A percentile compares a stretch with the other conserved stretches of the same genome.
Conservation (phyloP, 2,329 filamentous ascomycete genomes). For the Diaporthe citrichinensis region DNA sequence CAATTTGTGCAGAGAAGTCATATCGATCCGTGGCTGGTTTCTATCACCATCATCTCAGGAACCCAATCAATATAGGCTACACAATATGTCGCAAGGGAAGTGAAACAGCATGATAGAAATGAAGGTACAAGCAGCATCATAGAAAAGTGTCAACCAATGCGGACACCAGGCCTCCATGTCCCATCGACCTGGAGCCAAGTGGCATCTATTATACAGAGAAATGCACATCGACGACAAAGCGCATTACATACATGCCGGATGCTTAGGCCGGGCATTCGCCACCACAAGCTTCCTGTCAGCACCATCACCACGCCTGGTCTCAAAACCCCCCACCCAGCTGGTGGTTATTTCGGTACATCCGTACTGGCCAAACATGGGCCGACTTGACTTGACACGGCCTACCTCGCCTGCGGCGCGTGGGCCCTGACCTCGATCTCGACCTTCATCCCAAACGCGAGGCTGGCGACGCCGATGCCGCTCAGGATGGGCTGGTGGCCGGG, state of each 20-base stretch:
- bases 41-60: too few species aligned
- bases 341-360: background rate
- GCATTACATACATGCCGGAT: background rate
- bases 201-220: background rate
- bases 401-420: background rate
- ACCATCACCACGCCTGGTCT: background rate
- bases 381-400: background rate
- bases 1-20: background rate
- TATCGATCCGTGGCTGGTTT: background rate
- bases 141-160: background rate
- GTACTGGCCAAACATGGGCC: too few species aligned
- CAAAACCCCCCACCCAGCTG: background rate
- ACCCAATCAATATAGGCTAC: too few species aligned
- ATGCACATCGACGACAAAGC: background rate
- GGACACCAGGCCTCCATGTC: background rate
- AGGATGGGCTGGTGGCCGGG: background rate
- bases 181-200: background rate
- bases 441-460: slow-evolving; percentile 19
- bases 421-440: slow-evolving; percentile 26
- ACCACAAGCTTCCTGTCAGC: background rate
- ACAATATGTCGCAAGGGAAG: background rate
- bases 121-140: background rate
- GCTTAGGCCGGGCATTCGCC: background rate
- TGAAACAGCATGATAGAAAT: background rate
- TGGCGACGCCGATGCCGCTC: background rate